Percentiles rank a stretch among this genome's conserved stretches.
Conservation (phyloP, 345 rosid species). For the Moringa oleifera region DNA sequence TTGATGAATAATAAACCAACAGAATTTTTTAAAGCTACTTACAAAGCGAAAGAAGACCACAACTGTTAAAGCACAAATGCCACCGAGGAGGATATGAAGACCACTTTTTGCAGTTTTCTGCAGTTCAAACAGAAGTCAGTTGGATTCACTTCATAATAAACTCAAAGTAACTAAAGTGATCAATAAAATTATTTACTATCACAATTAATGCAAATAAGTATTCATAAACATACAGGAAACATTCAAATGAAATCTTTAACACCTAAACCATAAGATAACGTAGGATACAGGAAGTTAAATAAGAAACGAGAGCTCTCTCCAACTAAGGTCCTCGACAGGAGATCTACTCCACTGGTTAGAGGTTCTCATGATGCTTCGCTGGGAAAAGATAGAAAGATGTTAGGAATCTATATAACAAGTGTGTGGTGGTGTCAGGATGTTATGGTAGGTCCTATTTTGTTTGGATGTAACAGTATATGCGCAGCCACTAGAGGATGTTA, state of each 20-base stretch:
- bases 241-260: neutral
- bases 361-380: too few relatives aligned
- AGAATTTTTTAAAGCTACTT: slow-evolving; percentile 25
- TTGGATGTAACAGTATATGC: too few relatives aligned
- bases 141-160: neutral
- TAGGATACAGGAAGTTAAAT: neutral
- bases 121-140: slow-evolving; percentile 13
- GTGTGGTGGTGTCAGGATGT: neutral
- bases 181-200: neutral
- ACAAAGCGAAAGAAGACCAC: slow-evolving; percentile 96
- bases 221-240: neutral
- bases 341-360: too few relatives aligned
- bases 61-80: slow-evolving; percentile 79
- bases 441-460: neutral
- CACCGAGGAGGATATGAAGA: slow-evolving; percentile 87
- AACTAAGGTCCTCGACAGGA: too few relatives aligned
- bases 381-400: too few relatives aligned
- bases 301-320: neutral
- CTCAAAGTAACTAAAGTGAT: too few relatives aligned
- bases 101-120: slow-evolving; percentile 94
- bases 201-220: neutral
- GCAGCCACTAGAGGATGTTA: neutral
- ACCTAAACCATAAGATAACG: neutral
- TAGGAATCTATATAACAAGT: too few relatives aligned
- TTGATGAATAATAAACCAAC: neutral